phyloP scores from a whole-genome alignment of 805 yeast species.

The Suhomyces emberorum region DNA sequence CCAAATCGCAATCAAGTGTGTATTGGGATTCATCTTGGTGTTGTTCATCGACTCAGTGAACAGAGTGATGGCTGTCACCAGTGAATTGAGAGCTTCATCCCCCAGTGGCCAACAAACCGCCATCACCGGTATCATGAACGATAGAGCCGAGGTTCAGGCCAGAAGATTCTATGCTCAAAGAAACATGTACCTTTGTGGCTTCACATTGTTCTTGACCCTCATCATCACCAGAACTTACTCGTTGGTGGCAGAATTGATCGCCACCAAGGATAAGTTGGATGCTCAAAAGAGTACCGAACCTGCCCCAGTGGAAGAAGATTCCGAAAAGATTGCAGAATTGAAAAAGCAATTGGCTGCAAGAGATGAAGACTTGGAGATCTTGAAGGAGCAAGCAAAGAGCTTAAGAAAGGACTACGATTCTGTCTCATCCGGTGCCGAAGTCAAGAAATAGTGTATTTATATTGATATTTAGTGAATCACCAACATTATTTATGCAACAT shows the following conservation, averaged over 20 bases:
- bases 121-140: slow-evolving; percentile 36
- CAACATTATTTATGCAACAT: too few relatives aligned
- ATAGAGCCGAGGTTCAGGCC: slow-evolving; percentile 82
- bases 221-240: slow-evolving; percentile 81
- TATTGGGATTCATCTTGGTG: slow-evolving; percentile 77
- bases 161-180: slow-evolving; percentile 94
- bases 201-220: slow-evolving; percentile 84
- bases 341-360: slow-evolving; percentile 47
- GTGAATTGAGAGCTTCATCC: slow-evolving; percentile 48
- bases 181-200: slow-evolving; percentile 93
- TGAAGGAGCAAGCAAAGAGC: slow-evolving; percentile 70
- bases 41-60: slow-evolving; percentile 87
- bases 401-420: slow-evolving; percentile 62
- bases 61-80: slow-evolving; percentile 67
- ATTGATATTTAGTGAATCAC: neutral
- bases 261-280: slow-evolving; percentile 58
- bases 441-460: slow-evolving; percentile 1
- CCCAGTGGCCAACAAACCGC: slow-evolving; percentile 25
- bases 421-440: slow-evolving; percentile 4
- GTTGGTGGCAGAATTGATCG: slow-evolving; percentile 69
- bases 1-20: slow-evolving; percentile 74
- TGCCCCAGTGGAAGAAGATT: slow-evolving; percentile 19
- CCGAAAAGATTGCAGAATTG: slow-evolving; percentile 44
- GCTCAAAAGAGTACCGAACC: slow-evolving; percentile 22
- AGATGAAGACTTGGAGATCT: slow-evolving; percentile 59